phyloP scores from a whole-genome alignment of 768 basidiomycete genomes.

The Sutorius australiensis region DNA sequence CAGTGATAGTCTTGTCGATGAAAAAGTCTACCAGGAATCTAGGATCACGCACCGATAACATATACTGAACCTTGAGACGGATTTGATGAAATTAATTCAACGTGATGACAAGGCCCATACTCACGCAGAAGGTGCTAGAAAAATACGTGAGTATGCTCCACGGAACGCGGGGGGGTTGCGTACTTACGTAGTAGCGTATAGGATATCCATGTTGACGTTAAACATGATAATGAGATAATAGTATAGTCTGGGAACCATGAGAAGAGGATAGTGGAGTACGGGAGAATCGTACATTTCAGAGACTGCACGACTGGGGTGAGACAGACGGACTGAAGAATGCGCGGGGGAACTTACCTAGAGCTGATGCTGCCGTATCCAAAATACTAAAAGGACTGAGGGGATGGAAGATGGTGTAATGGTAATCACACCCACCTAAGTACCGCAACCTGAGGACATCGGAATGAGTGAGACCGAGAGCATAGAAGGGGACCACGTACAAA shows the following conservation, averaged over 20 bases:
- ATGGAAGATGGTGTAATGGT: neutral
- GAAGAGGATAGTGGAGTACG: neutral
- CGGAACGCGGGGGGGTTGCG: neutral
- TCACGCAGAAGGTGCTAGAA: conserved; percentile 30
- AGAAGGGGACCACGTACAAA: conserved; percentile 12
- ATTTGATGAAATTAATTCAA: neutral
- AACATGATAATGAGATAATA: conserved; percentile 27
- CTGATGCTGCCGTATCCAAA: conserved; percentile 25
- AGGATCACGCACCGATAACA: conserved; percentile 20
- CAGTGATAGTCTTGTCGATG: neutral
- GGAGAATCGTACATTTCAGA: conserved; percentile 22
- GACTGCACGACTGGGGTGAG: conserved; percentile 18
- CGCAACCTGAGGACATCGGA: conserved; percentile 16
- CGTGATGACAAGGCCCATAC: conserved; percentile 3
- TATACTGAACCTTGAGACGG: conserved; percentile 19
- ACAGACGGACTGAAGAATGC: neutral
- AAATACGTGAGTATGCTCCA: conserved; percentile 1
- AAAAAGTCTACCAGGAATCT: neutral
- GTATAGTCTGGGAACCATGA: conserved; percentile 25
- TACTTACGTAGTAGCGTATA: conserved; percentile 28
- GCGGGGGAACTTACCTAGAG: conserved; percentile 19
- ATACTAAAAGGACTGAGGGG: conserved; percentile 6
- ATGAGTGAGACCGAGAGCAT: neutral
- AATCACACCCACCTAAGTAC: conserved; percentile 15
- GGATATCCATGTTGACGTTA: conserved; percentile 18